These are phyloP conservation scores for Xylaria cubensis DNA, from an alignment of 495 filamentous ascomycete genomes.

Conservation along the genomic window DNA sequence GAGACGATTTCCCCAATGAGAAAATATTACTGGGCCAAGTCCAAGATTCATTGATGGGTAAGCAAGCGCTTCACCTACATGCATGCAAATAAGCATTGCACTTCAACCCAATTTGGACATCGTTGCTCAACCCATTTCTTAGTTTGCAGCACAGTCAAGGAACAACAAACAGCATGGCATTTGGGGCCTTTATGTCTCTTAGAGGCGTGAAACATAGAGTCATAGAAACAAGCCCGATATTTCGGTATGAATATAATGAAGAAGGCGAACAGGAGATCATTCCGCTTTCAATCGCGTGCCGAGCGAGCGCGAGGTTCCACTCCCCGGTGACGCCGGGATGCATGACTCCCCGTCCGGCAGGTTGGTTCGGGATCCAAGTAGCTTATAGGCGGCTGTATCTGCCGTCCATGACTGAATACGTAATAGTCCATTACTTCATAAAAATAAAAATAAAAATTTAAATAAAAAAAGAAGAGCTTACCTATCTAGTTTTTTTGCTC, in stretches of 20 bases:
- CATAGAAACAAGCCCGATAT: background rate
- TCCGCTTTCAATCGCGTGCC: conserved; percentile 10
- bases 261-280: background rate
- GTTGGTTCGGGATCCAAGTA: background rate
- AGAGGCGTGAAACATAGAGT: background rate
- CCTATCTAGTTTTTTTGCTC: background rate
- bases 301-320: conserved; percentile 14
- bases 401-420: background rate
- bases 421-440: background rate
- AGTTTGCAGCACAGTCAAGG: background rate
- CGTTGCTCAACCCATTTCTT: background rate
- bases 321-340: conserved; percentile 10
- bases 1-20: background rate
- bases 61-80: background rate
- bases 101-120: too few species aligned
- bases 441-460: background rate
- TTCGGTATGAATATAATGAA: background rate
- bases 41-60: background rate
- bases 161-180: background rate
- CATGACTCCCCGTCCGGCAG: background rate
- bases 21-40: background rate
- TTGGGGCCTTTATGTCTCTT: background rate
- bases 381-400: background rate
- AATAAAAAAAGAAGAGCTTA: background rate
- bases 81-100: too few species aligned